Percentiles rank a stretch among this genome's conserved stretches.
These are phyloP conservation scores for Epichloe brachyelytri DNA, from an alignment of 2,329 filamentous ascomycete genomes.

Conservation along the genomic window DNA sequence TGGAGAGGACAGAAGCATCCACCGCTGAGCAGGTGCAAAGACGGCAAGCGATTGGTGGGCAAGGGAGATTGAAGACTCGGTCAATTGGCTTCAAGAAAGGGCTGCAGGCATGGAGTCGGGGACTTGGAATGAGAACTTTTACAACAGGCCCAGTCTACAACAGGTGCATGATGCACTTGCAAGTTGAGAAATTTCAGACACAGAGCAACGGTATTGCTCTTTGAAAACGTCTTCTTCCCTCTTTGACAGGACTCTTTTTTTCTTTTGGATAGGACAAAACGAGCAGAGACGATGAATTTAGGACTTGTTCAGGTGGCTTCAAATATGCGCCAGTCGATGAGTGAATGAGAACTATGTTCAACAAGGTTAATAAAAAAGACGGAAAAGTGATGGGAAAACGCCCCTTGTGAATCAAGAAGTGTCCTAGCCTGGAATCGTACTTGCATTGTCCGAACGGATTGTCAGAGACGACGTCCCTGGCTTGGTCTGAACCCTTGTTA, in stretches of 20 bases:
- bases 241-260: not conserved
- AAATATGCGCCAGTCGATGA: not conserved
- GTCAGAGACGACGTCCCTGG: too few relatives aligned
- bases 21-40: slow-evolving; percentile 22
- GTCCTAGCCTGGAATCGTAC: too few relatives aligned
- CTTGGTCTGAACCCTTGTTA: too few relatives aligned
- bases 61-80: slow-evolving; percentile 32
- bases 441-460: too few relatives aligned
- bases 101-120: slow-evolving; percentile 25
- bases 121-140: slow-evolving; percentile 38
- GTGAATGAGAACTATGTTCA: not conserved
- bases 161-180: slow-evolving; percentile 26
- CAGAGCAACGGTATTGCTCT: not conserved
- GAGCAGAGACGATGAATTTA: too few relatives aligned
- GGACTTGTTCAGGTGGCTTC: too few relatives aligned
- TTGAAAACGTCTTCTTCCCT: not conserved
- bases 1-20: slow-evolving; percentile 19
- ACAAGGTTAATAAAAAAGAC: not conserved
- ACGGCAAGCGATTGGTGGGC: slow-evolving; percentile 35
- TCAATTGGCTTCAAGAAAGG: slow-evolving; percentile 32
- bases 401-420: too few relatives aligned
- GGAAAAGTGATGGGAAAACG: too few relatives aligned
- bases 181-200: slow-evolving; percentile 10
- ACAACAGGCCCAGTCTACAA: slow-evolving; percentile 31
- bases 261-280: too few relatives aligned